phyloP scores from a whole-genome alignment of 2,329 filamentous ascomycete species.

The Chaetoscypha palmicola region DNA sequence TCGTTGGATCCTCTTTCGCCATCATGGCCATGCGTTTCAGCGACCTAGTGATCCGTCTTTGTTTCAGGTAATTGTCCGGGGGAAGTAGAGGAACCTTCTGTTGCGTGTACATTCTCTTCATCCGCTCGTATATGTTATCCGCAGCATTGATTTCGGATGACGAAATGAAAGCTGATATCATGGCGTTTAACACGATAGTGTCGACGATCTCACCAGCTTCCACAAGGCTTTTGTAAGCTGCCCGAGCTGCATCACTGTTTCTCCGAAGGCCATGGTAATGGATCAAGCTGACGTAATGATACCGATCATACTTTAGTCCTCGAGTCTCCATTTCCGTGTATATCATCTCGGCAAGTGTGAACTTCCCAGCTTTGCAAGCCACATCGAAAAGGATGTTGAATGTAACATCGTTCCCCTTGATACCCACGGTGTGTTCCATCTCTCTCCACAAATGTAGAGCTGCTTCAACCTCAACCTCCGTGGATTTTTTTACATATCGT shows the following conservation, averaged over 20 bases:
- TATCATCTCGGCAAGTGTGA: constrained; percentile 74
- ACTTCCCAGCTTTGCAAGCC: constrained; percentile 80
- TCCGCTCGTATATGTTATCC: constrained; percentile 72
- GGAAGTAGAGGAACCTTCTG: constrained; percentile 23
- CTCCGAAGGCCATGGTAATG: constrained; percentile 72
- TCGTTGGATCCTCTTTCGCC: constrained; percentile 46
- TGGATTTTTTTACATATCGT: constrained; percentile 56
- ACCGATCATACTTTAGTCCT: constrained; percentile 63
- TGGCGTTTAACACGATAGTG: constrained; percentile 76
- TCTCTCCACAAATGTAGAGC: constrained; percentile 77
- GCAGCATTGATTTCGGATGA: constrained; percentile 71
- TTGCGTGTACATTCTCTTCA: constrained; percentile 50
- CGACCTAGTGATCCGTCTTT: constrained; percentile 40
- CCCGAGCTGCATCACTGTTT: constrained; percentile 67
- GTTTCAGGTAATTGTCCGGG: constrained; percentile 31
- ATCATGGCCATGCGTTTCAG: constrained; percentile 52
- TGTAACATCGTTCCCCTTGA: constrained; percentile 67
- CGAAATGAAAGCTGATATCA: constrained; percentile 71
- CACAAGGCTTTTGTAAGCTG: constrained; percentile 78
- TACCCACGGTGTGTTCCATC: constrained; percentile 70
- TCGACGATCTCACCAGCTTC: constrained; percentile 81
- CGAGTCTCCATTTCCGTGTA: constrained; percentile 72
- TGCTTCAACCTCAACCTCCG: constrained; percentile 54
- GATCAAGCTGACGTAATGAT: constrained; percentile 75
- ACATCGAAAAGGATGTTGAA: constrained; percentile 92